These are phyloP conservation scores for Melanopsichium pennsylvanicum DNA, from an alignment of 1,284 basidiomycete genomes.

Conservation along the genomic window DNA sequence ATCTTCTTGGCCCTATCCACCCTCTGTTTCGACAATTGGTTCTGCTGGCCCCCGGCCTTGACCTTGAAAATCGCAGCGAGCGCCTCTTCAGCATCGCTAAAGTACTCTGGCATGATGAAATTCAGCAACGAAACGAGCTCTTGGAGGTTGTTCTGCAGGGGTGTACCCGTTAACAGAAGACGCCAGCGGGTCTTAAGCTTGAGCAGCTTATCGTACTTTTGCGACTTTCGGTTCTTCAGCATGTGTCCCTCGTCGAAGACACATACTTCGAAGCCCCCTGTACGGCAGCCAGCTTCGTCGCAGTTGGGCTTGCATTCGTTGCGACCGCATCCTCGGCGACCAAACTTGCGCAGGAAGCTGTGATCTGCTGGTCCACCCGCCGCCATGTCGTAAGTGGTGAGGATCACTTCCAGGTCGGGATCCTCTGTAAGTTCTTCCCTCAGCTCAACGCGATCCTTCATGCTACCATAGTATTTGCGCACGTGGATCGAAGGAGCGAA, in stretches of 20 bases:
- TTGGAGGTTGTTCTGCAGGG: slow-evolving; percentile 82
- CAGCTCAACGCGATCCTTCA: slow-evolving; percentile 82
- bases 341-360: slow-evolving; percentile 78
- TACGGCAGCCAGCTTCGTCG: slow-evolving; percentile 28
- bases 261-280: slow-evolving; percentile 78
- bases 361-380: slow-evolving; percentile 81
- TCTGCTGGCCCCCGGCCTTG: slow-evolving; percentile 83
- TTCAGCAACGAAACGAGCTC: slow-evolving; percentile 92
- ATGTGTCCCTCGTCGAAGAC: slow-evolving; percentile 96
- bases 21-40: slow-evolving; percentile 85
- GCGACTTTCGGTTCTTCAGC: slow-evolving; percentile 94
- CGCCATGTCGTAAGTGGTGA: slow-evolving; percentile 96
- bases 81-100: slow-evolving; percentile 77
- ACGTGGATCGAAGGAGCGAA: slow-evolving; percentile 87
- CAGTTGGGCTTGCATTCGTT: slow-evolving; percentile 32
- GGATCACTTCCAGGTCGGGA: slow-evolving; percentile 86
- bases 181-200: slow-evolving; percentile 87
- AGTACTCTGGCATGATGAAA: slow-evolving; percentile 93
- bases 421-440: slow-evolving; percentile 74
- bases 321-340: slow-evolving; percentile 39
- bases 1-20: slow-evolving; percentile 95
- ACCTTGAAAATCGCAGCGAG: slow-evolving; percentile 96
- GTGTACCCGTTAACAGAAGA: slow-evolving; percentile 92
- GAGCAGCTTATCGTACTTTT: slow-evolving; percentile 88
- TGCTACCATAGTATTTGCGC: slow-evolving; percentile 90